These are phyloP conservation scores for Cytospora chrysosperma DNA, from an alignment of 2,329 filamentous ascomycete species.

Conservation along the genomic window DNA sequence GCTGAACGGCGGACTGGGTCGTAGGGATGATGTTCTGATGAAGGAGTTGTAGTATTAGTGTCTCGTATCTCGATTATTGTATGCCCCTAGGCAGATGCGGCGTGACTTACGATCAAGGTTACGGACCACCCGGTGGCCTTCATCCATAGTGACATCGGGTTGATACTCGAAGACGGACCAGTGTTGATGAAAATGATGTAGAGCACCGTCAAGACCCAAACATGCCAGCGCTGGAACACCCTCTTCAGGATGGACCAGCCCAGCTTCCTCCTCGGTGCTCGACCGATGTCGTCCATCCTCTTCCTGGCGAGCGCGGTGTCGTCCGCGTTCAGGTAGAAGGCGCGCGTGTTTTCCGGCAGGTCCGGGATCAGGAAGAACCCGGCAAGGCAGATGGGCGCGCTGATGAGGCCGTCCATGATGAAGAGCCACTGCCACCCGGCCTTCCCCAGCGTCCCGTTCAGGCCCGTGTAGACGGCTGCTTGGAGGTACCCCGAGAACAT, in stretches of 20 bases:
- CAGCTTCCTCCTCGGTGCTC: conserved; percentile 34
- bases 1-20: conserved; percentile 36
- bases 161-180: conserved; percentile 35
- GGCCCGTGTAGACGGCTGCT: conserved; percentile 40
- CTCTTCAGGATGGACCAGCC: conserved; percentile 28
- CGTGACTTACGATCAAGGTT: conserved; percentile 43
- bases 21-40: conserved; percentile 49
- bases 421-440: conserved; percentile 48
- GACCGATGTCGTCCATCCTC: conserved; percentile 34
- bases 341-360: conserved; percentile 30
- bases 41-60: neutral
- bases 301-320: conserved; percentile 32
- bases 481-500: conserved; percentile 46
- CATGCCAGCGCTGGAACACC: conserved; percentile 35
- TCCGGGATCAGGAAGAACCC: conserved; percentile 38
- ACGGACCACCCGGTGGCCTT: conserved; percentile 43
- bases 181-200: conserved; percentile 41
- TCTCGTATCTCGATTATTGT: neutral
- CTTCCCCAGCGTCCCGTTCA: conserved; percentile 39
- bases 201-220: conserved; percentile 37
- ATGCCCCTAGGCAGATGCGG: neutral
- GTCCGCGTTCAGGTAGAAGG: conserved; percentile 30
- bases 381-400: conserved; percentile 33
- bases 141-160: conserved; percentile 41
- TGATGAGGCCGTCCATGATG: conserved; percentile 42